These are phyloP conservation scores for Hemisphaericaspora nanyangensis DNA, from an alignment of 805 yeast species.

Conservation along the genomic window DNA sequence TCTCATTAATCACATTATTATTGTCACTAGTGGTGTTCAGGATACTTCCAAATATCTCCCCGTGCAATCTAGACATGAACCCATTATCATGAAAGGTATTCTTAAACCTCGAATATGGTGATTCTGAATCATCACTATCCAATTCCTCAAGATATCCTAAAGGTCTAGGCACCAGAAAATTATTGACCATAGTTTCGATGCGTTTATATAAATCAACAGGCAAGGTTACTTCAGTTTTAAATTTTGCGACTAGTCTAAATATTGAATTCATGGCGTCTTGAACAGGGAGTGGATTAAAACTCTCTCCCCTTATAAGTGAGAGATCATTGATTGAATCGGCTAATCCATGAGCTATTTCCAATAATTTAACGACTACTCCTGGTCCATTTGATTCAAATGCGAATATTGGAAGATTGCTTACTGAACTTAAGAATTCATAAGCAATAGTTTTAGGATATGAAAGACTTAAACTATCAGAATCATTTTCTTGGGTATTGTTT, in stretches of 20 bases:
- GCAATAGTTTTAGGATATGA: constrained; percentile 30
- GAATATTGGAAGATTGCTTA: constrained; percentile 25
- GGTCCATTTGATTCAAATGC: constrained; percentile 41
- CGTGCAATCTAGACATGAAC: background rate
- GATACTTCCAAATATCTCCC: background rate
- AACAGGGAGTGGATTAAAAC: background rate
- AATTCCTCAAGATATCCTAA: constrained; percentile 3
- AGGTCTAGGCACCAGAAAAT: constrained; percentile 3
- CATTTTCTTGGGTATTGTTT: constrained; percentile 4
- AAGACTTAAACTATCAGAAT: constrained; percentile 1
- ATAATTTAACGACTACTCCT: constrained; percentile 31
- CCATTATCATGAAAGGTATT: background rate
- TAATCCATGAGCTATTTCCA: constrained; percentile 30
- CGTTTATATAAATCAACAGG: constrained; percentile 7
- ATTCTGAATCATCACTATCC: background rate
- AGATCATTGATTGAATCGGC: constrained; percentile 15
- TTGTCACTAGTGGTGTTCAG: background rate
- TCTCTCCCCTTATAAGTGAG: background rate
- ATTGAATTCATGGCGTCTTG: constrained; percentile 12
- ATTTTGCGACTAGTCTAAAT: constrained; percentile 16
- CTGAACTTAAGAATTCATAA: constrained; percentile 22
- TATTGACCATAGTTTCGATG: constrained; percentile 4
- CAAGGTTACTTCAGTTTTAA: constrained; percentile 21
- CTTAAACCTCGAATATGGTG: background rate
- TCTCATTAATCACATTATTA: background rate